Percentiles rank a stretch among this genome's conserved stretches.
phyloP scores from a whole-genome alignment of 1,139 yeast species.

The Saccharomyces uvarum region DNA sequence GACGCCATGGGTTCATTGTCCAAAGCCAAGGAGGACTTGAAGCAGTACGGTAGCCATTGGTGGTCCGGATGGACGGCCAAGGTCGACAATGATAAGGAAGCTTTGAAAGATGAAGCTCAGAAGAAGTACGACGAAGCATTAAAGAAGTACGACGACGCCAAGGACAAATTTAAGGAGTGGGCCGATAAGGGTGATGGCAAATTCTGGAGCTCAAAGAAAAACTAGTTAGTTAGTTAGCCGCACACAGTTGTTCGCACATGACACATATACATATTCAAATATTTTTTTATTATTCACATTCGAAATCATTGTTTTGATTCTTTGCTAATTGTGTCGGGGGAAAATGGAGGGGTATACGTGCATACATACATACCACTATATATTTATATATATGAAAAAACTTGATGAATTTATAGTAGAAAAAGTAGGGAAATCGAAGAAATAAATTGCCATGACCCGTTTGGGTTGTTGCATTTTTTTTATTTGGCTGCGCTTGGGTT shows the following conservation, averaged over 20 bases:
- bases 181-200: slow-evolving; percentile 21
- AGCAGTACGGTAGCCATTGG: neutral
- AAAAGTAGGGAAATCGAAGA: neutral
- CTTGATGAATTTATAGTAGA: neutral
- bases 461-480: neutral
- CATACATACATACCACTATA: neutral
- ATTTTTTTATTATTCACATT: neutral
- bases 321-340: neutral
- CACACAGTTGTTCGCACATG: slow-evolving; percentile 16
- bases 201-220: slow-evolving; percentile 20
- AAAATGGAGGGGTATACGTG: neutral
- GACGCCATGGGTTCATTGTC: slow-evolving; percentile 5
- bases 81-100: slow-evolving; percentile 1
- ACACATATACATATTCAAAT: slow-evolving; percentile 5
- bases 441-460: neutral
- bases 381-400: neutral
- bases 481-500: neutral
- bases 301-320: neutral
- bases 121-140: slow-evolving; percentile 32
- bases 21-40: neutral
- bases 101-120: slow-evolving; percentile 25
- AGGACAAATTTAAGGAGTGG: slow-evolving; percentile 25
- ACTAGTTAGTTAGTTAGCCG: neutral
- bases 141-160: slow-evolving; percentile 29
- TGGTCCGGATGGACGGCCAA: neutral